Percentiles rank a stretch among this genome's conserved stretches.
phyloP scores from a whole-genome alignment of 2,329 filamentous ascomycete species.

The Ascochyta fabae region DNA sequence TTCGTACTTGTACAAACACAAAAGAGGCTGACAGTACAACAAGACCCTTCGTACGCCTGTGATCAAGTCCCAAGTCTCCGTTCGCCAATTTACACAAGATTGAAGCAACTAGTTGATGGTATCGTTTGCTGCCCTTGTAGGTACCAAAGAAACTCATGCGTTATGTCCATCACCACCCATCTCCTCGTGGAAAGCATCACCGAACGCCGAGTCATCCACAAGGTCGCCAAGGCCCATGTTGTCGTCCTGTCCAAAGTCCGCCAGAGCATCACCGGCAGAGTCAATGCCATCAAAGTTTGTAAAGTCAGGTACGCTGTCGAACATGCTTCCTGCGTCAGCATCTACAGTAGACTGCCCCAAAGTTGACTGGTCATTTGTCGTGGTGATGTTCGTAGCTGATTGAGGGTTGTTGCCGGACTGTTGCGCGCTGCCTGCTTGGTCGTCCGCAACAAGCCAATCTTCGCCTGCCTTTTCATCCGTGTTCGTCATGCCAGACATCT shows the following conservation, averaged over 20 bases:
- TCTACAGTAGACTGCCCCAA: slow-evolving; percentile 34
- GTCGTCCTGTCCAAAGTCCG: slow-evolving; percentile 48
- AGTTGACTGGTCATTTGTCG: slow-evolving; percentile 23
- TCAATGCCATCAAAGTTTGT: slow-evolving; percentile 45
- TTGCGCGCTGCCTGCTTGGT: slow-evolving; percentile 29
- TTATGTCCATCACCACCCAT: slow-evolving; percentile 38
- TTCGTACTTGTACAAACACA: slow-evolving; percentile 7
- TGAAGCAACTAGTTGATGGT: not conserved
- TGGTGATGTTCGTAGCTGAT: slow-evolving; percentile 27
- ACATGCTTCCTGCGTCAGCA: slow-evolving; percentile 45
- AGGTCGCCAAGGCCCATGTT: slow-evolving; percentile 45
- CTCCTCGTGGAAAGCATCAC: slow-evolving; percentile 49
- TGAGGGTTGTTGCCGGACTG: slow-evolving; percentile 24
- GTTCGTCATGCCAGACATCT: slow-evolving; percentile 64
- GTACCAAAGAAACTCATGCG: slow-evolving; percentile 21
- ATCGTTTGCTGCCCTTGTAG: not conserved
- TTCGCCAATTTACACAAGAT: slow-evolving; percentile 4
- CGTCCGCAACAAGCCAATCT: slow-evolving; percentile 47
- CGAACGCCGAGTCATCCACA: slow-evolving; percentile 50
- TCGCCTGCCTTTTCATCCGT: slow-evolving; percentile 39
- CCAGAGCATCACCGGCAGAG: slow-evolving; percentile 49
- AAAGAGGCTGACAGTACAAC: not conserved
- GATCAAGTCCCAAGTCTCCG: slow-evolving; percentile 3
- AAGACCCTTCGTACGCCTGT: not conserved
- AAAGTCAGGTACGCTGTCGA: slow-evolving; percentile 45